phyloP scores from a whole-genome alignment of 306 rosid species.

The Begonia masoniana region DNA sequence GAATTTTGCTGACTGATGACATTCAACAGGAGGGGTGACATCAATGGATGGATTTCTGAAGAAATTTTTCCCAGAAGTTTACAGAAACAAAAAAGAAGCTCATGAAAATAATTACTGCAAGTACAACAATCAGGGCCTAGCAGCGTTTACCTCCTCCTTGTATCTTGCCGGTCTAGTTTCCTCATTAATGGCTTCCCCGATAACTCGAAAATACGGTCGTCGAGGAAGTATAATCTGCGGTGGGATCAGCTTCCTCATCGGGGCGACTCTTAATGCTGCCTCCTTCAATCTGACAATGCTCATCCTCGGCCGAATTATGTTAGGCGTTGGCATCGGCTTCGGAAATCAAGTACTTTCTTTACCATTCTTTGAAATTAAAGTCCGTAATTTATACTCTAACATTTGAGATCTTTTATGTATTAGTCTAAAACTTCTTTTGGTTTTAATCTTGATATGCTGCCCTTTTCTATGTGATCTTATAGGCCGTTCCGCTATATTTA shows the following conservation, averaged over 20 bases:
- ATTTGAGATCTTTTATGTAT: too few relatives aligned
- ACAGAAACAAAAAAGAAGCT: conserved; percentile 41
- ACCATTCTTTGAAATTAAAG: too few relatives aligned
- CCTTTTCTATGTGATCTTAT: background rate
- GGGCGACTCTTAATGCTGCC: conserved; percentile 55
- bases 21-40: conserved; percentile 75
- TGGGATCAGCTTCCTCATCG: conserved; percentile 59
- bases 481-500: conserved; percentile 84
- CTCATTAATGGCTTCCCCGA: conserved; percentile 60
- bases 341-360: conserved; percentile 62
- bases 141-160: conserved; percentile 84
- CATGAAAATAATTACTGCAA: conserved; percentile 89
- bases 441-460: too few relatives aligned
- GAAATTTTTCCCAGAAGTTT: conserved; percentile 59
- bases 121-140: conserved; percentile 67
- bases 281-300: conserved; percentile 63
- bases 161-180: conserved; percentile 85
- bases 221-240: conserved; percentile 58
- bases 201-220: conserved; percentile 66
- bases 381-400: too few relatives aligned
- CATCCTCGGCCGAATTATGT: conserved; percentile 74
- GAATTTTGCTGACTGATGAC: background rate
- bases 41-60: conserved; percentile 78
- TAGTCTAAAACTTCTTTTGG: too few relatives aligned
- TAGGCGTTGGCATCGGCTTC: conserved; percentile 90